These are phyloP conservation scores for Ogataea glucozyma DNA, from an alignment of 805 yeast genomes.

Conservation along the genomic window DNA sequence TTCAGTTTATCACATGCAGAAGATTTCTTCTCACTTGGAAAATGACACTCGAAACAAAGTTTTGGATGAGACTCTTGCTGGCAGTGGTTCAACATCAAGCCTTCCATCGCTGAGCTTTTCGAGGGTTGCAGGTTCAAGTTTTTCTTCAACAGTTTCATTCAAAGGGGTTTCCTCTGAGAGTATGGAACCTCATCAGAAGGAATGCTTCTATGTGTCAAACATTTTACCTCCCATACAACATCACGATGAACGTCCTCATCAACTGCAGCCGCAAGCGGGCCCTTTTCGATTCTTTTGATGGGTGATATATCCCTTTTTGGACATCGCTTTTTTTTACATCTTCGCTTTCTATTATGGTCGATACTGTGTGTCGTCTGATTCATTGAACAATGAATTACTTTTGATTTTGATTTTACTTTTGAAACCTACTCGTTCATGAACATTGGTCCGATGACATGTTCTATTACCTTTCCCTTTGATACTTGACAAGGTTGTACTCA, in stretches of 20 bases:
- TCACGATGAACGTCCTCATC: slow-evolving; percentile 12
- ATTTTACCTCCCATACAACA: slow-evolving; percentile 19
- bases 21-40: slow-evolving; percentile 2
- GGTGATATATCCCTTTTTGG: neutral
- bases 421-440: neutral
- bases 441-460: neutral
- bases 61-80: slow-evolving; percentile 3
- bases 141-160: slow-evolving; percentile 1
- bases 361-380: slow-evolving; percentile 1
- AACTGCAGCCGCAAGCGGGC: slow-evolving; percentile 9
- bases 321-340: slow-evolving; percentile 5
- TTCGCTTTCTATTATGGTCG: slow-evolving; percentile 3
- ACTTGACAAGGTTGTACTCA: neutral
- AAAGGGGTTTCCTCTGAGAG: neutral
- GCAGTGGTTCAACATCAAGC: neutral
- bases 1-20: slow-evolving; percentile 6
- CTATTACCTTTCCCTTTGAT: neutral
- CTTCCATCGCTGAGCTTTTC: slow-evolving; percentile 4
- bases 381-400: neutral
- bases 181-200: slow-evolving; percentile 6
- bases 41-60: slow-evolving; percentile 4
- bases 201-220: slow-evolving; percentile 13
- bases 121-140: neutral
- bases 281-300: slow-evolving; percentile 9
- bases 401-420: neutral